These are phyloP conservation scores for Thuidium tamariscinum DNA, from an alignment of 225 moss, liverwort and hornwort species.

Conservation along the genomic window DNA sequence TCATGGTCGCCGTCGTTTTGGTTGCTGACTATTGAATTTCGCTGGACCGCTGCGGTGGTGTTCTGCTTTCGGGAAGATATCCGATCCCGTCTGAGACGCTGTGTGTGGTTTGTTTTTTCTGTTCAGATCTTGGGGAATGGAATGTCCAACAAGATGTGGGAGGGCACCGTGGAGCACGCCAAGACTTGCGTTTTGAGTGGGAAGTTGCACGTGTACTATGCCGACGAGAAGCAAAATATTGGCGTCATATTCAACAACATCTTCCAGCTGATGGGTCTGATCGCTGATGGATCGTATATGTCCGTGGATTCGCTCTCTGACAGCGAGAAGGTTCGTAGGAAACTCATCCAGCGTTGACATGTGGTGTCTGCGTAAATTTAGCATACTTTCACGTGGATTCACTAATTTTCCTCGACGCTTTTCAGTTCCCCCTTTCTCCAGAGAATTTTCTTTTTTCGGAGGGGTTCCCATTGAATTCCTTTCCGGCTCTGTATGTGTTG, in stretches of 20 bases:
- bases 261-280: slow-evolving; percentile 40
- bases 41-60: background rate
- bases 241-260: slow-evolving; percentile 45
- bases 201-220: slow-evolving; percentile 31
- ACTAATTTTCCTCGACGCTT: background rate
- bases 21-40: background rate
- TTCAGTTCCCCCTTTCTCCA: background rate
- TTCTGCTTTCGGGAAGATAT: background rate
- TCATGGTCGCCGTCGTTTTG: background rate
- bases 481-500: background rate
- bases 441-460: background rate
- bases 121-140: slow-evolving; percentile 34
- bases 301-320: slow-evolving; percentile 47
- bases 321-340: slow-evolving; percentile 26
- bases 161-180: slow-evolving; percentile 41
- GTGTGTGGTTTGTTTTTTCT: background rate
- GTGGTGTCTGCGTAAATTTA: background rate
- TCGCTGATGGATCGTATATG: slow-evolving; percentile 50
- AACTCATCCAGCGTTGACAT: background rate
- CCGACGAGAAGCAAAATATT: slow-evolving; percentile 32
- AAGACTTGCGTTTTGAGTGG: slow-evolving; percentile 36
- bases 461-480: background rate
- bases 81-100: background rate
- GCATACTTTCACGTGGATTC: background rate
- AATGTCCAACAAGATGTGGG: slow-evolving; percentile 55